Percentiles rank a stretch among this genome's conserved stretches.
Conservation (phyloP, 2,329 filamentous ascomycete genomes). For the Colletotrichum siamense region DNA sequence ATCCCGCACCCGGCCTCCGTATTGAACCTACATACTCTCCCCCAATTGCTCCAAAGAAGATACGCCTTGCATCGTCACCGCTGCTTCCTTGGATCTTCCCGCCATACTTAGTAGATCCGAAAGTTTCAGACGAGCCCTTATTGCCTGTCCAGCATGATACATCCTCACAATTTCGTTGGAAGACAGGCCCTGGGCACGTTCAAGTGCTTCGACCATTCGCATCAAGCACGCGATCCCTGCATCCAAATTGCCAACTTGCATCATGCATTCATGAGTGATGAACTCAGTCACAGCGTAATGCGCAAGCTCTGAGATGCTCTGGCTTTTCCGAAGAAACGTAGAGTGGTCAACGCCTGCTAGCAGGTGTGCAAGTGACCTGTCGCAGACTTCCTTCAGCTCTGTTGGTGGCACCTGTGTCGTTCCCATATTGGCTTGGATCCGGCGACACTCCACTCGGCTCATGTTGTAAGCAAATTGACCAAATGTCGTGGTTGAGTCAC, state of each 20-base stretch:
- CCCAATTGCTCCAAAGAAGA: too few relatives aligned
- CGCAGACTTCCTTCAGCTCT: background rate
- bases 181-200: background rate
- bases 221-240: background rate
- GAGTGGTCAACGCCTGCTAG: background rate
- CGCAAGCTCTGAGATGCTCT: background rate
- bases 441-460: background rate
- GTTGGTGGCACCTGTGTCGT: background rate
- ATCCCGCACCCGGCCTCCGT: too few relatives aligned
- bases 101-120: too few relatives aligned
- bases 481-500: background rate
- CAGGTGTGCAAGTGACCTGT: background rate
- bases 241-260: background rate
- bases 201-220: background rate
- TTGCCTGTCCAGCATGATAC: background rate
- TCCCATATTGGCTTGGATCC: background rate
- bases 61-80: too few relatives aligned
- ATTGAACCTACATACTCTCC: too few relatives aligned
- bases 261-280: background rate
- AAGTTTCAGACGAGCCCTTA: background rate
- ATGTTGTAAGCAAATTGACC: background rate
- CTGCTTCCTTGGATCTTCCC: too few relatives aligned
- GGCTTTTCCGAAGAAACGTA: background rate
- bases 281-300: background rate
- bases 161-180: background rate